Evolutionary conservation across 1,284 basidiomycete genomes (phyloP), one percentile per base, ranked within the genome.

Genomic region (Moniliophthora roreri): DNA sequence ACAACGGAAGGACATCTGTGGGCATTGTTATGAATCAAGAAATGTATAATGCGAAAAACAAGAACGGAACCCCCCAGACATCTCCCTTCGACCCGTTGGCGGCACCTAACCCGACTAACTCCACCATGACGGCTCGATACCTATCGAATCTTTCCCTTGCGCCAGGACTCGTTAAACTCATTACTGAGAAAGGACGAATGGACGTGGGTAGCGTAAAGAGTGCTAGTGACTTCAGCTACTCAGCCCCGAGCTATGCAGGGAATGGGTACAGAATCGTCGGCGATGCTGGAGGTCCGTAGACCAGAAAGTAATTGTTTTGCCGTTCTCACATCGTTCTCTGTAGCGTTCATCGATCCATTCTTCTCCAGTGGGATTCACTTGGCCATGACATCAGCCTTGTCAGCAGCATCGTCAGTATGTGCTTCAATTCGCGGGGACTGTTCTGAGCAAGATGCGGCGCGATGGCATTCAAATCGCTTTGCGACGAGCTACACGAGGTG

Each of bases 291-390:
- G 85, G 88, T 87, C 7, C 36, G 16, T 18, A 3, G 15, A 24
- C 7, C 11, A 2, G 9, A n/a, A 32, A 37, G 13, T 15, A 5
- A 16, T 32, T 21, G 20, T 41, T 6, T 15, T n/a, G 15, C 18
- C 44, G 10, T 39, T 51, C 54, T 60, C 47, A 62, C n/a, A 52
- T 46, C 40, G 23, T 32, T 13, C 47, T 37, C 49, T 54, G 10
- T 56, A 86, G 85, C 85, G 42, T 88, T 87, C 65, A 87, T 88
- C 57, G 85, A 87, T 63, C 85, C 85, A 0, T 87, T 86, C 72
- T 88, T 88, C 66, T 87, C 85, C 1, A 84, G 82, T 44, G 85
- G 85, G 0, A 74, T 88, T 5, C 85, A 87, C 60, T 76, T 88
- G 6, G 85, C 85, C 2, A 74, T 87, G 69, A 85, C 83, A 11